phyloP scores from a whole-genome alignment of 2,329 filamentous ascomycete species.

The Penicillium sp. region DNA sequence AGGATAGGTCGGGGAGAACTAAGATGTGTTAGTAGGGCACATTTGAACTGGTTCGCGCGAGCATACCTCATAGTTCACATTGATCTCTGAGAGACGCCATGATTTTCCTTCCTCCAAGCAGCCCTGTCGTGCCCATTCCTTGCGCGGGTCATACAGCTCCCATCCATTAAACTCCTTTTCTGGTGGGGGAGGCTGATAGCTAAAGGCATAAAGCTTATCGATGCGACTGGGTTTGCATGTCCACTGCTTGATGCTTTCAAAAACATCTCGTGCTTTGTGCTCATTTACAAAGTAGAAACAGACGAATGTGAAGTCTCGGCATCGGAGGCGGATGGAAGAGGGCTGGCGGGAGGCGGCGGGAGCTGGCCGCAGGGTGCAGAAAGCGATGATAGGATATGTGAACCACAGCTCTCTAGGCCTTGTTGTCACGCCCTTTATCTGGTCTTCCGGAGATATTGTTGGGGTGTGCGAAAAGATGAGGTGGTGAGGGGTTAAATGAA shows the following conservation, averaged over 20 bases:
- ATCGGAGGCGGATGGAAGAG: constrained; percentile 80
- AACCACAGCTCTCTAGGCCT: constrained; percentile 78
- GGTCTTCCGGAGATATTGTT: constrained; percentile 37
- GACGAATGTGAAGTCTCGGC: constrained; percentile 90
- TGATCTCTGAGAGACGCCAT: constrained; percentile 90
- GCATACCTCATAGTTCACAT: constrained; percentile 71
- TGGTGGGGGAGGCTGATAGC: constrained; percentile 69
- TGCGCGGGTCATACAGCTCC: constrained; percentile 77
- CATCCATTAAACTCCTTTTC: constrained; percentile 77
- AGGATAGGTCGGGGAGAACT: constrained; percentile 91
- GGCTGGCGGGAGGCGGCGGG: constrained; percentile 66
- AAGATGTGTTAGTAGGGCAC: constrained; percentile 21
- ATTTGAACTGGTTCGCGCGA: neutral
- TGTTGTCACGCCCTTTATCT: constrained; percentile 40
- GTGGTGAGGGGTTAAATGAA: constrained; percentile 63
- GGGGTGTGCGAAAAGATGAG: constrained; percentile 61
- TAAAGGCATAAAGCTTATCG: constrained; percentile 88
- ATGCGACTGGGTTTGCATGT: constrained; percentile 80
- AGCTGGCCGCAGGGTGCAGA: constrained; percentile 73
- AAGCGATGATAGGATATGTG: constrained; percentile 85
- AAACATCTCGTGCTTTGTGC: constrained; percentile 73
- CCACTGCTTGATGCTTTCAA: constrained; percentile 76
- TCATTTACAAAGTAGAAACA: constrained; percentile 83
- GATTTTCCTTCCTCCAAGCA: constrained; percentile 76
- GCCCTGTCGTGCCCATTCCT: constrained; percentile 83